Evolutionary conservation across 768 basidiomycete genomes (phyloP), one percentile per base, ranked within the genome.

Genomic region (Dacryopinax primogenitus): DNA sequence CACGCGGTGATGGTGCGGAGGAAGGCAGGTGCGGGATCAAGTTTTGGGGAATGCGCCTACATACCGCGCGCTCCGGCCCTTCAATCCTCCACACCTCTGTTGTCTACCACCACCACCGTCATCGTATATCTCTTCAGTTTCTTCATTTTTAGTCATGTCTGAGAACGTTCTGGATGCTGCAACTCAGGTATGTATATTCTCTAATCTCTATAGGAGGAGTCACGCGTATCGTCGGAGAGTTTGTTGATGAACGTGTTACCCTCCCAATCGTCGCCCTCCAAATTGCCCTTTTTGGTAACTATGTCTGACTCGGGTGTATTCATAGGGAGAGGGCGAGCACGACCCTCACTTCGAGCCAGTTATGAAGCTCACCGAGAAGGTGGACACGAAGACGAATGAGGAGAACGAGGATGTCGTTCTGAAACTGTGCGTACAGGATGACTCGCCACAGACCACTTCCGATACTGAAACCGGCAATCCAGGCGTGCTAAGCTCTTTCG

Each of bases 401-500:
- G 96, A 98, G 74, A 86, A 95, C 70, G 96, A 99, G 76, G 83
- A 89, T 32, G 84, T 86, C 32, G 78, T 89, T 68, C 97, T 97
- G 85, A 98, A 98, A 82, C 90, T 97, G 95, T 94, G 71, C 73
- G 90, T 81, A 41, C 62, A 66, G 67, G 66, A 66, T 67, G 73
- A 66, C 26, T 45, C 44, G 51, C 65, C 51, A 32, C 51, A 67
- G 47, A 32, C 71, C 73, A 74, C 76, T 79, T 1, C 73, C 72
- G 70, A 69, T 63, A 62, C 68, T 68, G 68, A 72, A 75, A n/a
- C 28, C 62, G 16, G 9, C 28, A 3, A 28, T 61, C 33, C 73
- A 98, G 95, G 89, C 90, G 95, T 71, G 88, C 96, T 71, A 98
- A 98, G 80, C 84, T 99, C 67, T 99, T 98, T 84, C 85, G 96